Base-by-base conservation (phyloP, 257 asterid genomes). In the Salvia hispanica region DNA sequence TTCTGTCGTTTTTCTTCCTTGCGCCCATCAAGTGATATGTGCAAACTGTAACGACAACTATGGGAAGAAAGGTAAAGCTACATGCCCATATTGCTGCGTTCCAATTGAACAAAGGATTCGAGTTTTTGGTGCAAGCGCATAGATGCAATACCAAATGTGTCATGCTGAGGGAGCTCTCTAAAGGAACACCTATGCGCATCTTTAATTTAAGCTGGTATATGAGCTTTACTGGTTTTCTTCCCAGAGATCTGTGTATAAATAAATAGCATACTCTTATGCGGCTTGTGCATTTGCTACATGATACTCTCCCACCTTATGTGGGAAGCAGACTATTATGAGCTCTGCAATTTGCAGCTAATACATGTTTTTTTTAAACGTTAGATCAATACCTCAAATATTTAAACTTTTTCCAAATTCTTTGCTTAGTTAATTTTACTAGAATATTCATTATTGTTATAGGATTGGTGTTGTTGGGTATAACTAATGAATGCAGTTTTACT, bases 1-100 rank as follows among this genome's bases (percentile, higher is more conserved):
- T 12, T 93, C 96, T 7, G 89, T 93, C 0, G 96, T 93, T 34
- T 93, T 90, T 64, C 95, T 93, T 15, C 99, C 99, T 36, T 93
- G 99, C 45, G 87, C 96, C 13, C 97, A 90, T 81, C 91, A 88
- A 64, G 92, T 93, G 56, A 64, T 93, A 36, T 90, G 99, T 3
- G 89, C 84, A 9, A 88, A 52, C 79, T 93, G 97, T 80, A 90
- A 88, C 2, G 97, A 90, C 37, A 75, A 46, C 48, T 86, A 82
- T 10, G 86, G 88, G 36, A 84, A 78, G 85, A 90, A 79, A 77
- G 95, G 99, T 39, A 85, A 67, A 70, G 92, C 88, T 31, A 48
- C 57, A 2, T 93, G 97, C 74, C 91, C 90, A 2, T 73, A 81
- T 66, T 90, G 99, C 63, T 64, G 95, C 69, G 86, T 78, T 40